These are phyloP conservation scores for Gloeostereum incarnatum DNA, from an alignment of 768 basidiomycete genomes.

Conservation along the genomic window DNA sequence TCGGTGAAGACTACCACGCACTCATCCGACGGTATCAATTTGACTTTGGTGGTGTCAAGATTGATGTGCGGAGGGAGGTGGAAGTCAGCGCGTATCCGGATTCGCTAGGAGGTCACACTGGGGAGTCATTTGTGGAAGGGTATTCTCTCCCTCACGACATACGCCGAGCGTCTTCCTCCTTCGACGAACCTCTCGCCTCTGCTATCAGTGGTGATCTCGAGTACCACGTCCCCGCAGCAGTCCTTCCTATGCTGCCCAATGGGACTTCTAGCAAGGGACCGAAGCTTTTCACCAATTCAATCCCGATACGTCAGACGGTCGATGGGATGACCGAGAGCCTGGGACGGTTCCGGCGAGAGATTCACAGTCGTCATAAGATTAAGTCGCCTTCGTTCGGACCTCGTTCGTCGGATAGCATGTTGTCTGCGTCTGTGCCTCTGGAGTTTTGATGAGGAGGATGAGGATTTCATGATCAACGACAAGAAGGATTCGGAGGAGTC, in stretches of 20 bases:
- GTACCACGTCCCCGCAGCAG: constrained; percentile 28
- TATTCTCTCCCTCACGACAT: constrained; percentile 32
- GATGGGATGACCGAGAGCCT: constrained; percentile 55
- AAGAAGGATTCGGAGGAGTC: too few species aligned
- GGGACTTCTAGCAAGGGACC: constrained; percentile 34
- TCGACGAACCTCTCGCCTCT: constrained; percentile 72
- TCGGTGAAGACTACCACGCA: constrained; percentile 73
- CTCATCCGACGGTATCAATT: constrained; percentile 59
- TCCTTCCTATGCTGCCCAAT: constrained; percentile 79
- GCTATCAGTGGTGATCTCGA: constrained; percentile 62
- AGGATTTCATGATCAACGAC: constrained; percentile 36
- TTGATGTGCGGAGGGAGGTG: constrained; percentile 68
- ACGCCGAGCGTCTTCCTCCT: constrained; percentile 42
- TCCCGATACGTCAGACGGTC: constrained; percentile 48
- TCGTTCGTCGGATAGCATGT: constrained; percentile 15
- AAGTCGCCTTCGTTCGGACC: constrained; percentile 33
- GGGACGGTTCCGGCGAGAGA: constrained; percentile 47
- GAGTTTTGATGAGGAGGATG: constrained; percentile 65
- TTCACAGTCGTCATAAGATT: too few species aligned
- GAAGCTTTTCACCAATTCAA: constrained; percentile 34
- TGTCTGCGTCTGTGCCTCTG: constrained; percentile 31
- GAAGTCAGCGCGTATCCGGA: constrained; percentile 47
- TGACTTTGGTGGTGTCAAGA: constrained; percentile 44
- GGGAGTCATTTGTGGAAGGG: constrained; percentile 47
- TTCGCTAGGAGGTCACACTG: too few species aligned